These are phyloP conservation scores for Erucastrum elatum DNA, from an alignment of 345 rosid species.

Conservation along the genomic window DNA sequence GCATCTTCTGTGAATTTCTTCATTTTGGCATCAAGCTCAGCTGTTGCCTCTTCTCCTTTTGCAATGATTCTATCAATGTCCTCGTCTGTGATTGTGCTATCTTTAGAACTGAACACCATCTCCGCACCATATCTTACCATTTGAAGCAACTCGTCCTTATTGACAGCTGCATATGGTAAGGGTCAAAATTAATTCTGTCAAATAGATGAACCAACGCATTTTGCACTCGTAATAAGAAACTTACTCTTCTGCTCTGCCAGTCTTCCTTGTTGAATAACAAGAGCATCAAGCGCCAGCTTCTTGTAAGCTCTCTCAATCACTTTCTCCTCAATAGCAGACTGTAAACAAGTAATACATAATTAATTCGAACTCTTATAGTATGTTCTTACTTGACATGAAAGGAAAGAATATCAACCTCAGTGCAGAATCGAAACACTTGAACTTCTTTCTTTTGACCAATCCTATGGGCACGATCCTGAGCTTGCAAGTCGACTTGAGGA, in stretches of 20 bases:
- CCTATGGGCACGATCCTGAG: slow-evolving; percentile 99
- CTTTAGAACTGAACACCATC: slow-evolving; percentile 99
- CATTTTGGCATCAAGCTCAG: slow-evolving; percentile 99
- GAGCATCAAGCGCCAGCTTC: slow-evolving; percentile 96
- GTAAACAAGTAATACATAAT: slow-evolving; percentile 39
- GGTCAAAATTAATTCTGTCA: not conserved
- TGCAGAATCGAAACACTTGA: slow-evolving; percentile 97
- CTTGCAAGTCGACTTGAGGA: slow-evolving; percentile 99
- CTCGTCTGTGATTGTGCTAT: slow-evolving; percentile 97
- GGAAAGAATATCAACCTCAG: slow-evolving; percentile 61
- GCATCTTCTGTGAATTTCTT: slow-evolving; percentile 99
- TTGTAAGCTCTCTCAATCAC: slow-evolving; percentile 99
- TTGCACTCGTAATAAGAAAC: slow-evolving; percentile 1
- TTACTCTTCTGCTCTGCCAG: slow-evolving; percentile 97
- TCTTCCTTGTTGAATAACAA: slow-evolving; percentile 97
- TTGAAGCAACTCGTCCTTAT: slow-evolving; percentile 99
- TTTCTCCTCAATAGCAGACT: slow-evolving; percentile 99
- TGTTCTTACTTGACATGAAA: slow-evolving; percentile 4
- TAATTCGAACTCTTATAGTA: not conserved
- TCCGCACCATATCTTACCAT: slow-evolving; percentile 99
- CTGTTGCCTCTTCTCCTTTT: slow-evolving; percentile 98
- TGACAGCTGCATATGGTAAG: slow-evolving; percentile 65
- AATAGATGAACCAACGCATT: slow-evolving; percentile 2
- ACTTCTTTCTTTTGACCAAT: slow-evolving; percentile 99
- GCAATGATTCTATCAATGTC: slow-evolving; percentile 99